Conservation (phyloP, 768 basidiomycete genomes). For the Tulasnella sp. region DNA sequence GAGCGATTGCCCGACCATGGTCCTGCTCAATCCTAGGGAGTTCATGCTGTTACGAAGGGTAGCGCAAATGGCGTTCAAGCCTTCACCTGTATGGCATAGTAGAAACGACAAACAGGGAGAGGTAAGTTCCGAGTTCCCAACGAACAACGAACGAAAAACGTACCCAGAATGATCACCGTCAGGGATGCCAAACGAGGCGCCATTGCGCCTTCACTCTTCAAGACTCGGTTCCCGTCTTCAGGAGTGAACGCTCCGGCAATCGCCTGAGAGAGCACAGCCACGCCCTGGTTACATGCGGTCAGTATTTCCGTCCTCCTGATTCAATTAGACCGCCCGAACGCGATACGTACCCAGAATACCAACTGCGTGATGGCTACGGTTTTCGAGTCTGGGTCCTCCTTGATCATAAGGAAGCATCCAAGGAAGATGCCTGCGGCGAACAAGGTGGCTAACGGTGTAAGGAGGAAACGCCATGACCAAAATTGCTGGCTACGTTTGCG, state of each 20-base stretch:
- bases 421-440: background rate
- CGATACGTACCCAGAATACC: background rate
- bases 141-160: background rate
- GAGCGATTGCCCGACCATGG: conserved; percentile 3
- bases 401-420: background rate
- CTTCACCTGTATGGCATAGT: background rate
- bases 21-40: background rate
- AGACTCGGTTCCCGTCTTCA: background rate
- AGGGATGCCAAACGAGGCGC: background rate
- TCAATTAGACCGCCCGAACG: too few species aligned
- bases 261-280: background rate
- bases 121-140: background rate
- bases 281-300: background rate
- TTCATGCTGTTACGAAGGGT: conserved; percentile 5
- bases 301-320: too few species aligned
- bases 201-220: conserved; percentile 7
- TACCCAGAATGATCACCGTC: background rate
- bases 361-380: background rate
- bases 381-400: background rate
- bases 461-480: background rate
- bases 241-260: background rate
- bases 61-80: background rate
- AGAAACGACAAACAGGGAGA: background rate
- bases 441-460: background rate
- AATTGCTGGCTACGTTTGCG: background rate